A percentile compares a stretch with the other conserved stretches of the same genome.
phyloP scores from a whole-genome alignment of 2,329 filamentous ascomycete species.

The Sclerotinia sclerotiorum region DNA sequence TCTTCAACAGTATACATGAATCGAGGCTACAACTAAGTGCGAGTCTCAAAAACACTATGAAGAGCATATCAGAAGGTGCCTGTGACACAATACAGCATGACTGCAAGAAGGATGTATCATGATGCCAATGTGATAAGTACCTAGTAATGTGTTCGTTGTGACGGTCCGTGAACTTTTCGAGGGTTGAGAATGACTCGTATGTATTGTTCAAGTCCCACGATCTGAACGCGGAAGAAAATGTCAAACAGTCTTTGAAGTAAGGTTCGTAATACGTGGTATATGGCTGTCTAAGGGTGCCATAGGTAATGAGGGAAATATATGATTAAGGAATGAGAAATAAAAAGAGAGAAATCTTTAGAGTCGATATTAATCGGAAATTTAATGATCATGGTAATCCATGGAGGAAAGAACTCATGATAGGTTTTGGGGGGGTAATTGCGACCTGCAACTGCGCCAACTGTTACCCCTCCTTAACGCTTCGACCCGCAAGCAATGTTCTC shows the following conservation, averaged over 20 bases:
- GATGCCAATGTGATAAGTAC: conserved; percentile 16
- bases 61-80: background rate
- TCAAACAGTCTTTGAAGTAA: conserved; percentile 12
- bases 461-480: background rate
- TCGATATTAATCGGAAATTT: background rate
- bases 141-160: background rate
- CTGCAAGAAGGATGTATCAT: conserved; percentile 11
- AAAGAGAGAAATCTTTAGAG: background rate
- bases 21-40: background rate
- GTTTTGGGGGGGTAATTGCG: conserved; percentile 7
- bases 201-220: conserved; percentile 12
- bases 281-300: conserved; percentile 16
- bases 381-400: background rate
- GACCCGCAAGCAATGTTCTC: background rate
- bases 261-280: conserved; percentile 15
- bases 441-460: conserved; percentile 10
- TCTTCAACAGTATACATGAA: conserved; percentile 21
- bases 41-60: conserved; percentile 7
- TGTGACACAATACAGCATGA: conserved; percentile 9
- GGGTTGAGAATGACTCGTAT: background rate
- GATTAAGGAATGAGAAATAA: background rate
- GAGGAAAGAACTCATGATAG: conserved; percentile 17
- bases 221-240: background rate
- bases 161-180: conserved; percentile 1
- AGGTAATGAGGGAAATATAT: conserved; percentile 2